phyloP scores from a whole-genome alignment of 768 basidiomycete genomes.

The Hericium rajendrae region DNA sequence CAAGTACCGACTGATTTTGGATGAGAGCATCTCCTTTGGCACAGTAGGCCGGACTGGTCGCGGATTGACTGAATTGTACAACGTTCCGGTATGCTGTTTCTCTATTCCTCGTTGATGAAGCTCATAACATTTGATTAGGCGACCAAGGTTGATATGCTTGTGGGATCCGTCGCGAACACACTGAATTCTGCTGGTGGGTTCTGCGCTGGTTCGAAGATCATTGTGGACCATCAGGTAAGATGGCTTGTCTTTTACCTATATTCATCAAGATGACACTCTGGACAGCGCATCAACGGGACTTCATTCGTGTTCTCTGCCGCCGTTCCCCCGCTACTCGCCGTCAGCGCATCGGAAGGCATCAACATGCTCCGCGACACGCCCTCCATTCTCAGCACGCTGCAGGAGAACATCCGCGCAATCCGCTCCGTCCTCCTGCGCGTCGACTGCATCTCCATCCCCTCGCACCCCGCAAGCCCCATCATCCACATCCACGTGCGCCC shows the following conservation, averaged over 20 bases:
- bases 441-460: slow-evolving; percentile 77
- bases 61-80: slow-evolving; percentile 90
- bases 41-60: slow-evolving; percentile 88
- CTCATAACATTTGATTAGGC: slow-evolving; percentile 36
- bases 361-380: slow-evolving; percentile 68
- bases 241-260: background rate
- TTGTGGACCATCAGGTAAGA: slow-evolving; percentile 80
- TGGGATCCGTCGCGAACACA: slow-evolving; percentile 81
- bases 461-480: slow-evolving; percentile 77
- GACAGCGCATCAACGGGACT: slow-evolving; percentile 87
- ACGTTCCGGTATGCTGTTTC: slow-evolving; percentile 62
- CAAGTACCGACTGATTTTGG: slow-evolving; percentile 91
- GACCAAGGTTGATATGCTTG: slow-evolving; percentile 86
- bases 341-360: slow-evolving; percentile 81
- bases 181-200: slow-evolving; percentile 86
- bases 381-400: slow-evolving; percentile 63
- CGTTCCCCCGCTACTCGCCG: slow-evolving; percentile 82
- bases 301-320: slow-evolving; percentile 96
- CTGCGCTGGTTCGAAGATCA: slow-evolving; percentile 78
- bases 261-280: background rate
- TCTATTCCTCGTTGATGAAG: too few relatives aligned
- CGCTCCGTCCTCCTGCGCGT: slow-evolving; percentile 76
- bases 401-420: slow-evolving; percentile 71
- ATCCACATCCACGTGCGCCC: slow-evolving; percentile 70
- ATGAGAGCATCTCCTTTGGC: slow-evolving; percentile 92